Base-by-base conservation (phyloP, 2,329 filamentous ascomycete species). In the Penicillium sp. region DNA sequence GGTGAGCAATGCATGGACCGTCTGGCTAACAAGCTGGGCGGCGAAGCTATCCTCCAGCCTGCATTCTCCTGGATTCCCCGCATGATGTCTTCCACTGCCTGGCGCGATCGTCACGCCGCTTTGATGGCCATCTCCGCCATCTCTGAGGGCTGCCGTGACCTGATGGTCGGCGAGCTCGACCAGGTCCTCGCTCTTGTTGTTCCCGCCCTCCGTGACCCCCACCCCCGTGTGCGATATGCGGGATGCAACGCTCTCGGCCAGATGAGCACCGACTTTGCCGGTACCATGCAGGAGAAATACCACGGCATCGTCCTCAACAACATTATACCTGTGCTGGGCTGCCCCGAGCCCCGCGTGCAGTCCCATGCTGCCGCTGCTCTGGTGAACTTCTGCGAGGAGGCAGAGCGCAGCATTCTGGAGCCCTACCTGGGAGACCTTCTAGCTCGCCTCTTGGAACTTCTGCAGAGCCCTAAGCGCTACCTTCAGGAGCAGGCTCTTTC, bases 51-150 rank as follows among this genome's bases (percentile, higher is more conserved):
- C 51, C 80, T 99, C 17, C 90, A 90, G 24, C 92, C 92, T 1
- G 97, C 93, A 0, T 99, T 97, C 75, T 88, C 89, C 71, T 99
- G 94, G 94, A 85, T 99, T 32, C 94, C 94, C 8, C 84, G 91
- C 58, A 99, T 99, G 94, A 95, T 97, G 86, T 90, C 87, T 47
- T 97, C 94, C 1, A 88, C 90, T 63, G 85, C 91, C 24, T 99
- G 94, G 94, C 86, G 90, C 67, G 94, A 99, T 72, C 86, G 93
- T 56, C 94, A 99, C 72, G 94, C 94, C 26, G 94, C 94, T 40
- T 83, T 99, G 46, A 99, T 99, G 94, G 94, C 94, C 20, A 97
- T 99, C 55, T 97, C 93, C 2, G 94, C 94, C 60, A 99, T 99
- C 58, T 97, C 94, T 0, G 94, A 99, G 74, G 94, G 94, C 30